Conservation (phyloP, 305 asterid genomes). For the Nicotiana rustica region DNA sequence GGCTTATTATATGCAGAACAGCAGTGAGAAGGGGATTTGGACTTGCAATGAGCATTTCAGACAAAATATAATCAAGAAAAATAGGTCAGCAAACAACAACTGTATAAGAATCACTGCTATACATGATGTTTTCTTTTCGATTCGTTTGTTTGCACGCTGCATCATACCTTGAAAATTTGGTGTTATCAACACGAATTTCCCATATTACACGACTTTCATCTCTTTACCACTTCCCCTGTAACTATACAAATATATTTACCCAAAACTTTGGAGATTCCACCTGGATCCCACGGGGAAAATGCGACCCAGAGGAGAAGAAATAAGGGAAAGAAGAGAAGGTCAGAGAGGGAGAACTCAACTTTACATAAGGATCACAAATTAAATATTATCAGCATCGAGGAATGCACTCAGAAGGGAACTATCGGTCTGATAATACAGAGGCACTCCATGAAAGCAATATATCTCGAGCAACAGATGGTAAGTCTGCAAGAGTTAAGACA, state of each 20-base stretch:
- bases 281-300: background rate
- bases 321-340: background rate
- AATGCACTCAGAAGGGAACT: conserved; percentile 36
- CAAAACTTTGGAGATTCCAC: conserved; percentile 19
- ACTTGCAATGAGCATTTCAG: background rate
- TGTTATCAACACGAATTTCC: background rate
- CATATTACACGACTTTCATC: background rate
- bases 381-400: background rate
- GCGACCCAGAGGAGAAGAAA: background rate
- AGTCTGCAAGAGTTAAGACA: conserved; percentile 56
- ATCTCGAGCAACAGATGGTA: conserved; percentile 95
- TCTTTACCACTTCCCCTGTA: conserved; percentile 10
- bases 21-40: background rate
- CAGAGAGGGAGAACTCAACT: background rate
- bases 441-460: conserved; percentile 91
- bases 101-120: conserved; percentile 21
- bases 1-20: conserved; percentile 16
- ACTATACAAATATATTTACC: conserved; percentile 29
- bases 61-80: conserved; percentile 25
- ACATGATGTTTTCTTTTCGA: background rate
- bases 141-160: background rate
- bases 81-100: background rate
- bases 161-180: conserved; percentile 27
- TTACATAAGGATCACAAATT: conserved; percentile 23
- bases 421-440: conserved; percentile 73